These are phyloP conservation scores for Carex arenaria DNA, from an alignment of 202 grass and related monocot species.

Conservation along the genomic window DNA sequence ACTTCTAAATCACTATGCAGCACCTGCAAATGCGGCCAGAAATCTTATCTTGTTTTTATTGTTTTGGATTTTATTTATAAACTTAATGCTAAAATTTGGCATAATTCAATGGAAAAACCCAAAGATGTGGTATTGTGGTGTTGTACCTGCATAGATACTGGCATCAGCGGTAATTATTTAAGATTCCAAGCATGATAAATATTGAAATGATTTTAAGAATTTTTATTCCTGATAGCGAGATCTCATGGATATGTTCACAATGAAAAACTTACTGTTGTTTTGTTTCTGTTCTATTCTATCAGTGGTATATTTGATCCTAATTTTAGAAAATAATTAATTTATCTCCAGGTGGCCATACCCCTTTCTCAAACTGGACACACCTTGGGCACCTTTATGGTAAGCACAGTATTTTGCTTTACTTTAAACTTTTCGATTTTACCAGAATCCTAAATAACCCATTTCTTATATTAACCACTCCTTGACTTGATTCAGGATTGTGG, in stretches of 20 bases:
- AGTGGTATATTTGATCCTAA: not conserved
- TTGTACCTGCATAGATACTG: not conserved
- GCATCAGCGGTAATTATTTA: not conserved
- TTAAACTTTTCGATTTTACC: not conserved
- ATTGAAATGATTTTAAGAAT: not conserved
- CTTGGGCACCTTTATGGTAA: slow-evolving; percentile 70
- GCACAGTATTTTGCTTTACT: not conserved
- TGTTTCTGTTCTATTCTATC: not conserved
- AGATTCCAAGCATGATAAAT: not conserved
- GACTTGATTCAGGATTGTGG: not conserved
- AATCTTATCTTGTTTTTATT: not conserved
- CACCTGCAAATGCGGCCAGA: not conserved
- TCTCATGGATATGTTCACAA: not conserved
- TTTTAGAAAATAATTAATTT: slow-evolving; percentile 7
- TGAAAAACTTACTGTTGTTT: not conserved
- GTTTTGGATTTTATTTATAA: not conserved
- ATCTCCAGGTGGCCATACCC: slow-evolving; percentile 95
- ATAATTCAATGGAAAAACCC: not conserved
- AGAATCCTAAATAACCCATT: not conserved
- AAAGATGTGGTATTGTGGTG: not conserved
- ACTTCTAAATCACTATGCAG: not conserved
- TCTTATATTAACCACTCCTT: not conserved
- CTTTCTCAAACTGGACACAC: slow-evolving; percentile 71
- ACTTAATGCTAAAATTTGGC: not conserved
- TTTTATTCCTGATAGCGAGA: not conserved